These are phyloP conservation scores for Solanum hybrid DNA, from an alignment of 305 asterid species.

Conservation along the genomic window DNA sequence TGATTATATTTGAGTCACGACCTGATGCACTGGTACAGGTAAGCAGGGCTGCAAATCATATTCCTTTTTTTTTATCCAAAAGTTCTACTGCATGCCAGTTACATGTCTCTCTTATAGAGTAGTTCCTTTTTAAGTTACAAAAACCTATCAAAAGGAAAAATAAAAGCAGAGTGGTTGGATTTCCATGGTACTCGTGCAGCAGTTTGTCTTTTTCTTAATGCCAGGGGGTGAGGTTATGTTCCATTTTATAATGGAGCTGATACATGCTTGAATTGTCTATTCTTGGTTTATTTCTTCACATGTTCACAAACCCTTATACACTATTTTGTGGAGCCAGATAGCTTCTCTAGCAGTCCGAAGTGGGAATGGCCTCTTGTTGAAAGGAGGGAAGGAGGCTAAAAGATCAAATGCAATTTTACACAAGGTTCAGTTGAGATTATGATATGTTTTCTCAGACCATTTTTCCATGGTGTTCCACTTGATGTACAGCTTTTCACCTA, in stretches of 20 bases:
- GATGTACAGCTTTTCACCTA: constrained; percentile 4
- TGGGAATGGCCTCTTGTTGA: constrained; percentile 92
- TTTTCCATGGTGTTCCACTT: constrained; percentile 1
- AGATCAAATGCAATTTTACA: constrained; percentile 84
- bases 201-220: background rate
- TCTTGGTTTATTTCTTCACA: background rate
- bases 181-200: background rate
- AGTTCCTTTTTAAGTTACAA: background rate
- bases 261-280: background rate
- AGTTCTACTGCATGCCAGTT: background rate
- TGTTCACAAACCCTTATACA: background rate
- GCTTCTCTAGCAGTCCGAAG: constrained; percentile 94
- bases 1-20: constrained; percentile 91
- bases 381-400: constrained; percentile 98
- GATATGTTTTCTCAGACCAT: constrained; percentile 3
- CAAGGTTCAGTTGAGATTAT: constrained; percentile 42
- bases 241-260: background rate
- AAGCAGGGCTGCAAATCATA: background rate
- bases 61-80: background rate
- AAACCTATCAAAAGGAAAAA: background rate
- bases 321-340: constrained; percentile 39
- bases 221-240: background rate
- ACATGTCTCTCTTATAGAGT: background rate
- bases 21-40: constrained; percentile 99
- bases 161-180: background rate